phyloP scores from a whole-genome alignment of 805 yeast species.

The Yarrowia sp. region DNA sequence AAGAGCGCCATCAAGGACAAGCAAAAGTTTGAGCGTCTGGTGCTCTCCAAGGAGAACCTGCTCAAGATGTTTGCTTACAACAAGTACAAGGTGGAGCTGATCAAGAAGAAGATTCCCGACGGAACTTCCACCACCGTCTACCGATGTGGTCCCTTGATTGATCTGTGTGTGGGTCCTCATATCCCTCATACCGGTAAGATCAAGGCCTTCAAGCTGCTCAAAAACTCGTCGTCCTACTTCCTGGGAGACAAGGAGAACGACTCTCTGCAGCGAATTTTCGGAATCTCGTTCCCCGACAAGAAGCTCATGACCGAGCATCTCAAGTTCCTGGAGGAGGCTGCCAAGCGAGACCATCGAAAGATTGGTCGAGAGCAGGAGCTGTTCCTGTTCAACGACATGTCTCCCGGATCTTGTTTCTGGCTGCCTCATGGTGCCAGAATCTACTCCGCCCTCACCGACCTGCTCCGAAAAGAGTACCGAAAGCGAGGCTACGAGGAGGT shows the following conservation, averaged over 20 bases:
- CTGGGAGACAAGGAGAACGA: slow-evolving; percentile 90
- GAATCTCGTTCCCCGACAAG: slow-evolving; percentile 98
- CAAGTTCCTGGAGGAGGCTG: slow-evolving; percentile 93
- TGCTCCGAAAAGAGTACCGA: slow-evolving; percentile 80
- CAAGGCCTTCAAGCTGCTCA: slow-evolving; percentile 88
- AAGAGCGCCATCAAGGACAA: slow-evolving; percentile 90
- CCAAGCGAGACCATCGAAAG: slow-evolving; percentile 87
- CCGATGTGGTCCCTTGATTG: slow-evolving; percentile 96
- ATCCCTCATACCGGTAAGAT: slow-evolving; percentile 96
- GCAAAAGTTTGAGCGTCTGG: slow-evolving; percentile 92
- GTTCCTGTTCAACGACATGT: slow-evolving; percentile 91
- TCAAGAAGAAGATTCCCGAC: slow-evolving; percentile 87
- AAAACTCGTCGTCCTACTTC: slow-evolving; percentile 95
- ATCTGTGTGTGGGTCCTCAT: slow-evolving; percentile 96
- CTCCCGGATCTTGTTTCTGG: slow-evolving; percentile 99
- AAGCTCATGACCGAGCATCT: slow-evolving; percentile 91
- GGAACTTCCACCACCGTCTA: slow-evolving; percentile 95
- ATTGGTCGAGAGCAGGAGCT: slow-evolving; percentile 96
- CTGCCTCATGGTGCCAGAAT: slow-evolving; percentile 98
- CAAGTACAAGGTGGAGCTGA: slow-evolving; percentile 88
- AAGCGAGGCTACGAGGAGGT: slow-evolving; percentile 97
- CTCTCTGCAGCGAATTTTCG: slow-evolving; percentile 94
- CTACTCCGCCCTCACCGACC: slow-evolving; percentile 79
- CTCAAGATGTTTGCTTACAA: slow-evolving; percentile 93
- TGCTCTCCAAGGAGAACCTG: slow-evolving; percentile 85